Conservation (phyloP, 2,329 filamentous ascomycete genomes). For the Fonsecaea monophora region DNA sequence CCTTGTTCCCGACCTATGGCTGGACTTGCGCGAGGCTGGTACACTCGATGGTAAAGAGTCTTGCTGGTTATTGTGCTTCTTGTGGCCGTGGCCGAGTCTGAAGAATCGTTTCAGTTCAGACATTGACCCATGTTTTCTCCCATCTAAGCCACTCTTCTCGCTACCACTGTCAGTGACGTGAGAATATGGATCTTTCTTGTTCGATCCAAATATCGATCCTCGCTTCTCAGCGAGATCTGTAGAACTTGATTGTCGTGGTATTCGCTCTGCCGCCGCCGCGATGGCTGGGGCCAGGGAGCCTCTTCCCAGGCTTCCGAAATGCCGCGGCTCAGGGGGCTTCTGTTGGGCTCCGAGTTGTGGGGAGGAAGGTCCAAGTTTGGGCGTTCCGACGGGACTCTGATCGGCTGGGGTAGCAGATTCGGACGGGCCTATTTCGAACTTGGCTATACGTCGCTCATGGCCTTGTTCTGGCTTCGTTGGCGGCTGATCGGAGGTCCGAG, state of each 20-base stretch:
- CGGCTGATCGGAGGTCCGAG: slow-evolving; percentile 49
- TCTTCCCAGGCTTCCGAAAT: slow-evolving; percentile 40
- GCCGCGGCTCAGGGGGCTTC: slow-evolving; percentile 28
- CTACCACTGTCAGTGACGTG: slow-evolving; percentile 54
- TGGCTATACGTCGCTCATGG: slow-evolving; percentile 57
- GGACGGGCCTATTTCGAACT: slow-evolving; percentile 64
- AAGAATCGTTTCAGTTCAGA: slow-evolving; percentile 97
- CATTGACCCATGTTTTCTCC: slow-evolving; percentile 78
- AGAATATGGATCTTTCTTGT: slow-evolving; percentile 58
- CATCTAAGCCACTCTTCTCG: slow-evolving; percentile 48
- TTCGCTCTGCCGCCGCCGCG: slow-evolving; percentile 42
- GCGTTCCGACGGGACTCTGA: slow-evolving; percentile 65
- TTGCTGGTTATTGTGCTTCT: slow-evolving; percentile 64
- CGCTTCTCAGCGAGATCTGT: slow-evolving; percentile 57
- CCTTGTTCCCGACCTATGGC: slow-evolving; percentile 60
- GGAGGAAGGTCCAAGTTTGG: slow-evolving; percentile 53
- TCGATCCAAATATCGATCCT: slow-evolving; percentile 59
- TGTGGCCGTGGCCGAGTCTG: slow-evolving; percentile 68
- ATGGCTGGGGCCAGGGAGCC: slow-evolving; percentile 40
- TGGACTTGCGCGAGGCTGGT: slow-evolving; percentile 65
- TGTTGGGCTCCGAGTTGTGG: slow-evolving; percentile 49
- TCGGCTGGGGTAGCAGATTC: slow-evolving; percentile 64
- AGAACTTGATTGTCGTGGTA: slow-evolving; percentile 56
- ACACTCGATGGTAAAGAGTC: slow-evolving; percentile 62
- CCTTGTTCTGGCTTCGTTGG: slow-evolving; percentile 50